Evolutionary conservation across 1,139 yeast genomes (phyloP), one percentile per base, ranked within the genome.

Genomic region (Kodamaea sp.): DNA sequence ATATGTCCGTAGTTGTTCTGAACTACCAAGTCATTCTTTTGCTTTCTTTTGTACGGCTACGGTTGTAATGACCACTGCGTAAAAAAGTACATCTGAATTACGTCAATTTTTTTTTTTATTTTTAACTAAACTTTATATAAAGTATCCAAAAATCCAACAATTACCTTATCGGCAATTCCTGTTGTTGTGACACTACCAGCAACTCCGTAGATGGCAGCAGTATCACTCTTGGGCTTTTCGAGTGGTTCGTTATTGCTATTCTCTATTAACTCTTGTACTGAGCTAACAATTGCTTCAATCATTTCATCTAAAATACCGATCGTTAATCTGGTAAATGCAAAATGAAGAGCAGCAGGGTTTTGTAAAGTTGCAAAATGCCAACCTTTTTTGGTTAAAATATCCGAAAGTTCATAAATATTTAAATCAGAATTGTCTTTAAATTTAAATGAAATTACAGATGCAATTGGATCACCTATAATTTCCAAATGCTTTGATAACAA

Each of bases 331-430:
- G 98, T 92, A 31, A 87, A 75, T 0, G 97, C 97, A 56, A 92
- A 71, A 59, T 92, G 98, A 36, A 92, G 65, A 0, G 97, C 96
- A 0, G 96, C 76, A 2, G 98, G 98, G 41, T 78, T 76, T 62
- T 92, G 98, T 45, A 92, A 68, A 0, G 96, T 74, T 38, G 85
- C 79, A 52, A 89, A 72, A 62, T 90, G 97, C 97, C 97, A 92
- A 2, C 97, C 97, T 41, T 72, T 70, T 39, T 68, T 63, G 28
- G 75, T 62, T 59, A 92, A 66, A 24, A 65, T 58, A 56, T 92
- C 98, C 9, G 92, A 80, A 31, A 92, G 62, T 39, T 77, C 83
- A 57, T 92, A 90, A 37, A 90, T 77, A 57, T 84, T 81, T 39
- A 90, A 44, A 7, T 45, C 49, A 1, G 47, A 40, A 26, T 44